Evolutionary conservation across 2,329 filamentous ascomycete species (phyloP).

Genomic region (Xylariaceae sp.): DNA sequence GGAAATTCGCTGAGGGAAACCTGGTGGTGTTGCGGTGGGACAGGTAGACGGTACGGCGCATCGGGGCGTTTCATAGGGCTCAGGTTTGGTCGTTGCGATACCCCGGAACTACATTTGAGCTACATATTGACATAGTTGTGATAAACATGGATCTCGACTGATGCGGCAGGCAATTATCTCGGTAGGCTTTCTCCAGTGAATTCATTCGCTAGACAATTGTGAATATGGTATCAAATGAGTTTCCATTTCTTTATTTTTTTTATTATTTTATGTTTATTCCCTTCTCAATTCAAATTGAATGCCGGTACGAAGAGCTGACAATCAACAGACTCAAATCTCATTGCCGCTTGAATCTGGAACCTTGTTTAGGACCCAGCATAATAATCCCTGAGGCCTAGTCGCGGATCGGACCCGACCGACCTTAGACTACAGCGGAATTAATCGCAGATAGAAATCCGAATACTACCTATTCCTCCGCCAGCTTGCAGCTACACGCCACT

Average conservation of each 20-base stretch:
- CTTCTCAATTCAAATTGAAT: too few species aligned
- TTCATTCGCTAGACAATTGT: too few species aligned
- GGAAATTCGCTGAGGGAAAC: slow-evolving; percentile 42
- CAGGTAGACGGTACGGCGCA: neutral
- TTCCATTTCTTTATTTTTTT: too few species aligned
- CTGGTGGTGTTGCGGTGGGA: neutral
- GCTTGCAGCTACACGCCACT: neutral
- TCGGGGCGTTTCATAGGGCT: slow-evolving; percentile 16
- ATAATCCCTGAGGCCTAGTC: neutral
- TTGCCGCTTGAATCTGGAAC: too few species aligned
- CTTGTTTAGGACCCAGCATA: too few species aligned
- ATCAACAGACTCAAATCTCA: too few species aligned
- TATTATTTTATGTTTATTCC: too few species aligned
- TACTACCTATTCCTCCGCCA: neutral
- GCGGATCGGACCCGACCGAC: neutral
- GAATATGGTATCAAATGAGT: too few species aligned
- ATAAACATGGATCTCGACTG: neutral
- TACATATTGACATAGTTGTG: slow-evolving; percentile 1
- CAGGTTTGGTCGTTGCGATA: slow-evolving; percentile 17
- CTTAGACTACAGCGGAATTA: neutral
- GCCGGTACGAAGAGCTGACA: too few species aligned
- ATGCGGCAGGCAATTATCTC: neutral
- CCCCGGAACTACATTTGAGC: slow-evolving; percentile 15
- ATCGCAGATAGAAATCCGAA: neutral
- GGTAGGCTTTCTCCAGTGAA: too few species aligned